Percentiles rank a stretch among this genome's conserved stretches.
Evolutionary conservation across 2,329 filamentous ascomycete species (phyloP).

Genomic region (Penicillium sp.): DNA sequence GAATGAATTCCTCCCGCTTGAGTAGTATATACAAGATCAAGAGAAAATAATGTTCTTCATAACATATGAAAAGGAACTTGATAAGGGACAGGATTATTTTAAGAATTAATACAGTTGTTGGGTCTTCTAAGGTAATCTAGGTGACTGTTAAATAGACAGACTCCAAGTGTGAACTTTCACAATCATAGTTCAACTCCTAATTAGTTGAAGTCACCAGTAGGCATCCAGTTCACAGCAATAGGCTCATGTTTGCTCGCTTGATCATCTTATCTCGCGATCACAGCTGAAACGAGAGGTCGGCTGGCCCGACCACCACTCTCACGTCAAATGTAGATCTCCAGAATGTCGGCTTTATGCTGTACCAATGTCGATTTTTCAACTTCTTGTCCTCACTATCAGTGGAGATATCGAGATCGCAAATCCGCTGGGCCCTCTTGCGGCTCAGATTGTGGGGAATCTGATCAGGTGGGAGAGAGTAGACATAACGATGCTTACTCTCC

Average conservation of each 20-base stretch:
- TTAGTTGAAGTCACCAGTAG: slow-evolving; percentile 13
- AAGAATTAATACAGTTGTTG: neutral
- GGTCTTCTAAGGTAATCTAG: no score
- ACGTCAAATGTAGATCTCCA: slow-evolving; percentile 42
- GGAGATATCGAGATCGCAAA: slow-evolving; percentile 40
- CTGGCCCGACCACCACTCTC: slow-evolving; percentile 41
- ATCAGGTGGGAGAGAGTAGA: slow-evolving; percentile 30
- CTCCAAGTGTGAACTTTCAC: no score
- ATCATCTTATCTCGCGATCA: slow-evolving; percentile 40
- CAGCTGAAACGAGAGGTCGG: slow-evolving; percentile 45
- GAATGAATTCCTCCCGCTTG: neutral
- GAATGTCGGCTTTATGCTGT: slow-evolving; percentile 39
- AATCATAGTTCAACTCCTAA: neutral
- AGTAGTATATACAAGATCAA: neutral
- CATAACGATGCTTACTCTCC: slow-evolving; percentile 44
- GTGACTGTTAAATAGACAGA: no score
- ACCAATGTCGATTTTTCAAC: slow-evolving; percentile 46
- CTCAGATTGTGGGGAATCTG: slow-evolving; percentile 35
- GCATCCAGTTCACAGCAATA: slow-evolving; percentile 43
- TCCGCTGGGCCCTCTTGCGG: slow-evolving; percentile 31
- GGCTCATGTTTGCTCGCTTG: slow-evolving; percentile 35
- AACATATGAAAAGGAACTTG: slow-evolving; percentile 16
- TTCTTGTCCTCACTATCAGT: slow-evolving; percentile 40
- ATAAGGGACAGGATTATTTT: neutral
- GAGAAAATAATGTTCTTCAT: slow-evolving; percentile 32